Evolutionary conservation across 108 stramenopile genomes (phyloP), one percentile per base, ranked within the genome.

Genomic region (Pseudonitzschia multiseries): DNA sequence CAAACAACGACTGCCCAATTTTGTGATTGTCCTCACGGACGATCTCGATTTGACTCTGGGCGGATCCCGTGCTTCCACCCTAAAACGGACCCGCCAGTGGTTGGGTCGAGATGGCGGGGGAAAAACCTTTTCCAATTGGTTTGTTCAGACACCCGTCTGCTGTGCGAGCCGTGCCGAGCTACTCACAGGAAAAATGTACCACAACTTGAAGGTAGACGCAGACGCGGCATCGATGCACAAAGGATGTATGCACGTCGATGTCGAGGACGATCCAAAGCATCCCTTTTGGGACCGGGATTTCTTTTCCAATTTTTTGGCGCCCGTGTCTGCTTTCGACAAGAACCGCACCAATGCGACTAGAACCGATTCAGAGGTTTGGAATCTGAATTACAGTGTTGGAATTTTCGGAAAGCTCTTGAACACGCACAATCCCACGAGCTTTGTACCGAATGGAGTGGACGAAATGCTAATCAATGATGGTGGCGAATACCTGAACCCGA

Each of bases 11-110:
- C 54, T 22, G 4, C 82, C 85, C 51, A 86, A 86, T 62, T 70
- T 86, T 61, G 72, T 86, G 8, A 36, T 86, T 20, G 67, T 86
- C 53, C 66, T 86, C 24, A 81, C 80, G 22, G 86, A 86, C 52
- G 86, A 86, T 52, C 76, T 79, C 40, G 83, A 83, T 74, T 70
- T 31, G 70, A 74, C 69, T 36, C 73, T 83, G 61, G 81, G 81
- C 9, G 77, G 80, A 41, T 42, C 70, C 1, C n/a, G 66, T 44
- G 76, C 83, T 28, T 78, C 76, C 15, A 72, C 78, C n/a, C 61
- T 84, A 24, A 40, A 56, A 24, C 57, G 46, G 43, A 80, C 79
- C 12, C 44, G 76, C 17, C 8, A 56, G 27, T 57, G 50, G 41
- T 60, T 84, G 51, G 77, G 61, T 17, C 22, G 57, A 14, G 57